phyloP scores from a whole-genome alignment of 139 green algal genomes.

The Pleodorina starrii region DNA sequence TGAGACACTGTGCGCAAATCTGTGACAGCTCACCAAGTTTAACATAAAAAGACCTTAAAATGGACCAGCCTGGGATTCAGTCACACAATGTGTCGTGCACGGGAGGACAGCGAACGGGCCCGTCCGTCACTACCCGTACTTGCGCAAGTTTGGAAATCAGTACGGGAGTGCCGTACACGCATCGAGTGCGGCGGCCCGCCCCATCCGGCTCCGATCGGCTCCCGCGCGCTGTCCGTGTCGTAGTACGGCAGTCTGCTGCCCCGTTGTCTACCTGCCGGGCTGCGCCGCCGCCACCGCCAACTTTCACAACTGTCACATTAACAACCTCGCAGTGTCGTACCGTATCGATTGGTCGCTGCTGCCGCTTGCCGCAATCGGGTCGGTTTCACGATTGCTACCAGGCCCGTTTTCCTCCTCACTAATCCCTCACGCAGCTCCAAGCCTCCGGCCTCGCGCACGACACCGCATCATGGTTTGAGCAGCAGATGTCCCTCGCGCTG shows the following conservation, averaged over 20 bases:
- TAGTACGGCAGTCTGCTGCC: too few relatives aligned
- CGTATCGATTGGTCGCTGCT: not conserved
- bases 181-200: too few relatives aligned
- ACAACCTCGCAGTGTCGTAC: not conserved
- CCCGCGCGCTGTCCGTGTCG: too few relatives aligned
- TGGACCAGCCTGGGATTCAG: not conserved
- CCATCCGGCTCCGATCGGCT: too few relatives aligned
- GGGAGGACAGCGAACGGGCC: too few relatives aligned
- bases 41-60: not conserved
- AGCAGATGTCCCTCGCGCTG: not conserved
- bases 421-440: not conserved
- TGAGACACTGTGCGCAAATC: not conserved
- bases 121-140: too few relatives aligned
- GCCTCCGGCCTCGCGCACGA: not conserved
- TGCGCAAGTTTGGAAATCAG: too few relatives aligned
- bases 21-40: not conserved
- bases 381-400: too few relatives aligned
- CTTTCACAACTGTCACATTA: not conserved
- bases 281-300: not conserved
- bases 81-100: too few relatives aligned
- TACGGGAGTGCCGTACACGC: too few relatives aligned
- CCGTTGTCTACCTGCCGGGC: too few relatives aligned
- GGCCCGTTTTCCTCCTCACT: not conserved
- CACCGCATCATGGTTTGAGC: not conserved
- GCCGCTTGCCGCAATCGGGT: not conserved